Conservation (phyloP, 257 asterid genomes). For the Nicotiana attenuata region DNA sequence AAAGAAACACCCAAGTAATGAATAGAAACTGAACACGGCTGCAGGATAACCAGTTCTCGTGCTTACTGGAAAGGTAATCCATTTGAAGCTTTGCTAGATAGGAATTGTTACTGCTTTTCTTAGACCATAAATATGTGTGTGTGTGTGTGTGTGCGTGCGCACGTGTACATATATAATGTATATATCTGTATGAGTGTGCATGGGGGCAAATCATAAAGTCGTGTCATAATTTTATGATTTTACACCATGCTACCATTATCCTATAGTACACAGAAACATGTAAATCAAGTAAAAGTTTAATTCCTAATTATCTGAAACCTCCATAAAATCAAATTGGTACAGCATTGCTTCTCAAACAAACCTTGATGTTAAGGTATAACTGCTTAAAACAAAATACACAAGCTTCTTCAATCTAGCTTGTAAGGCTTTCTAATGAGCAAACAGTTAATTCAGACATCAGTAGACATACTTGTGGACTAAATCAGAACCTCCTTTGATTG, state of each 20-base stretch:
- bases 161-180: too few relatives aligned
- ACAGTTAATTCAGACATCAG: too few relatives aligned
- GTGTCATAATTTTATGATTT: not conserved
- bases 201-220: not conserved
- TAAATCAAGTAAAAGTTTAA: not conserved
- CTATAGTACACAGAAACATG: not conserved
- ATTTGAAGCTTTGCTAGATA: not conserved
- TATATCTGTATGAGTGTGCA: not conserved
- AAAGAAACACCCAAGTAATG: not conserved
- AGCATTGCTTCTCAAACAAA: not conserved
- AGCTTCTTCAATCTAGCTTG: not conserved
- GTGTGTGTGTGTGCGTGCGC: not conserved
- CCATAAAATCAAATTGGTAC: not conserved
- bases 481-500: slow-evolving; percentile 75
- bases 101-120: not conserved
- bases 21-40: not conserved
- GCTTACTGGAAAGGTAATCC: not conserved
- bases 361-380: not conserved
- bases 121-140: not conserved
- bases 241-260: not conserved
- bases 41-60: not conserved
- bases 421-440: not conserved
- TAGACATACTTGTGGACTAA: slow-evolving; percentile 46
- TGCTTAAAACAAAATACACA: not conserved
- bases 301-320: not conserved